phyloP scores from a whole-genome alignment of 73 alveolate species.

The Stentor roeselii region DNA sequence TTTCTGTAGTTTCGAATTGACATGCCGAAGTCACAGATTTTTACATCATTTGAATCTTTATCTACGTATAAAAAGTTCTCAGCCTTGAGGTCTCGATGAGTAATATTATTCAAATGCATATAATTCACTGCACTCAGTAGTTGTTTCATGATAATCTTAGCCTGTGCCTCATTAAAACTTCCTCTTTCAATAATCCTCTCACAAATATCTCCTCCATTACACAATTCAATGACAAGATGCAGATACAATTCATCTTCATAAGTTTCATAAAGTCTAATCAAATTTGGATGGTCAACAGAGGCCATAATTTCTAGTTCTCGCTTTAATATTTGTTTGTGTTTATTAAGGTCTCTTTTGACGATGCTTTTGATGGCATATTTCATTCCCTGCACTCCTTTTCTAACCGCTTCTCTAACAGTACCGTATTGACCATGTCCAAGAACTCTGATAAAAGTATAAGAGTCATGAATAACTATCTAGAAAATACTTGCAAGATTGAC shows the following conservation, averaged over 20 bases:
- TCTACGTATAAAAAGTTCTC: slow-evolving; percentile 65
- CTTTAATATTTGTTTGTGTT: neutral
- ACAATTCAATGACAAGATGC: slow-evolving; percentile 62
- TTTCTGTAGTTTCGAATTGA: slow-evolving; percentile 23
- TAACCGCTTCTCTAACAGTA: neutral
- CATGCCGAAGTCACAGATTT: slow-evolving; percentile 85
- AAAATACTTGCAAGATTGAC: neutral
- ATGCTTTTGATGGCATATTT: slow-evolving; percentile 44
- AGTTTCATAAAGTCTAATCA: slow-evolving; percentile 57
- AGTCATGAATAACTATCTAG: slow-evolving; percentile 17
- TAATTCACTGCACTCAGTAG: slow-evolving; percentile 62
- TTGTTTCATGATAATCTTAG: slow-evolving; percentile 51
- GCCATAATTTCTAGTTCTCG: slow-evolving; percentile 30
- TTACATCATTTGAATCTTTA: slow-evolving; percentile 65
- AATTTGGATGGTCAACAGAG: slow-evolving; percentile 51
- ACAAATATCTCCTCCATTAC: slow-evolving; percentile 58
- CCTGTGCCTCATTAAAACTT: slow-evolving; percentile 52
- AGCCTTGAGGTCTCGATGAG: slow-evolving; percentile 77
- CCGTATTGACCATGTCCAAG: slow-evolving; percentile 35
- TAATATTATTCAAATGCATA: slow-evolving; percentile 59
- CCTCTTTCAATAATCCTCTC: slow-evolving; percentile 35
- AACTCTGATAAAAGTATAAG: slow-evolving; percentile 25
- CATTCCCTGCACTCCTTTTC: neutral
- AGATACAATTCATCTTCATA: slow-evolving; percentile 54
- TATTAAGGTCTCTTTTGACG: slow-evolving; percentile 12